Conservation (phyloP, 768 basidiomycete species). For the Suillus hirtellus region DNA sequence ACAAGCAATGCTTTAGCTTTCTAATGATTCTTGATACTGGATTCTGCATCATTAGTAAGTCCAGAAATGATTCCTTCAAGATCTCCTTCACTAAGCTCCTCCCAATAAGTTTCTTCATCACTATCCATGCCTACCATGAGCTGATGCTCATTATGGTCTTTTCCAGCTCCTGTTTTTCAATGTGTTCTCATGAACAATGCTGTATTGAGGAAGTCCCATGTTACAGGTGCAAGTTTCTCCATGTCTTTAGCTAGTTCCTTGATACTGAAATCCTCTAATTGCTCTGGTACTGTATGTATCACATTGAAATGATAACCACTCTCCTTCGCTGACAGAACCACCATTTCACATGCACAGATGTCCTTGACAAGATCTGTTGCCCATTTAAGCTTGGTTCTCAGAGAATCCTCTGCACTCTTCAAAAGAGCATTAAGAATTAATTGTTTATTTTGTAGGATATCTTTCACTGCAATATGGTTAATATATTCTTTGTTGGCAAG, state of each 20-base stretch:
- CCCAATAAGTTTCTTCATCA: neutral
- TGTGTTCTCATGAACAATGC: neutral
- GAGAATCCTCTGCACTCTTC: neutral
- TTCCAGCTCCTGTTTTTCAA: conserved; percentile 16
- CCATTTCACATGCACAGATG: neutral
- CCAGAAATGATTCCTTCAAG: neutral
- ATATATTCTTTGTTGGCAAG: conserved; percentile 2
- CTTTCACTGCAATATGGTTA: neutral
- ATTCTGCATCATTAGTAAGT: neutral
- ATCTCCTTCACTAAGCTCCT: conserved; percentile 2
- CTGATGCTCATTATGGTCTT: conserved; percentile 13
- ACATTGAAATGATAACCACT: conserved; percentile 7
- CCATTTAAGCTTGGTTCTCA: conserved; percentile 2
- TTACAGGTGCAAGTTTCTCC: neutral
- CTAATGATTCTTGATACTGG: neutral
- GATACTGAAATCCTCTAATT: conserved; percentile 8
- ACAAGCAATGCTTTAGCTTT: neutral
- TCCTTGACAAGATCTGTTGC: neutral
- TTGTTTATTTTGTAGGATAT: neutral
- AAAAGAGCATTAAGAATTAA: neutral
- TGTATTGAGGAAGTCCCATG: neutral
- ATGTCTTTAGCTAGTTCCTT: neutral
- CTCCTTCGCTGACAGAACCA: neutral
- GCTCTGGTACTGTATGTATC: neutral
- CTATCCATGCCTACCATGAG: conserved; percentile 15